A percentile compares a stretch with the other conserved stretches of the same genome.
Conservation (phyloP, 345 rosid species). For the Turritis glabra region DNA sequence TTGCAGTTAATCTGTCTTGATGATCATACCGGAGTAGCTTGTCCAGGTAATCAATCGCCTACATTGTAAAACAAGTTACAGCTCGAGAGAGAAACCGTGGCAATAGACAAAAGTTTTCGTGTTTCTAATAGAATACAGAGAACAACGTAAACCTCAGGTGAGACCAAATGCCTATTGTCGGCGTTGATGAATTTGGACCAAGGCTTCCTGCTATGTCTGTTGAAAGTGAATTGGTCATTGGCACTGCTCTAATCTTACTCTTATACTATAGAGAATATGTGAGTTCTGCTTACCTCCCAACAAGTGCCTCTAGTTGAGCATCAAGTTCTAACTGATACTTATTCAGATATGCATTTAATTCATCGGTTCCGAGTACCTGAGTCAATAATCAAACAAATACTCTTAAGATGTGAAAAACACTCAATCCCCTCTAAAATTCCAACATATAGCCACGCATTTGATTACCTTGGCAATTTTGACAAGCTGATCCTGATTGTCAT, state of each 20-base stretch:
- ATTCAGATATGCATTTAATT: conserved; percentile 81
- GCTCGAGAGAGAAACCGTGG: background rate
- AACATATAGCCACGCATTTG: background rate
- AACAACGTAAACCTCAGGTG: conserved; percentile 68
- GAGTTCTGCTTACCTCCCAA: conserved; percentile 67
- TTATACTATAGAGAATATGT: background rate
- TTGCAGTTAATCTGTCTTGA: conserved; percentile 91
- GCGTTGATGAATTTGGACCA: conserved; percentile 90
- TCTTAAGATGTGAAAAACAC: background rate
- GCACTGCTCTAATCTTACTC: conserved; percentile 12
- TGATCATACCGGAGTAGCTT: conserved; percentile 93
- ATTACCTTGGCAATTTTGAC: conserved; percentile 97
- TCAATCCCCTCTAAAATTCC: background rate
- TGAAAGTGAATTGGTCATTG: conserved; percentile 7
- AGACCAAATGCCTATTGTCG: conserved; percentile 92
- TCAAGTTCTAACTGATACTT: conserved; percentile 96
- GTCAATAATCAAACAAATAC: conserved; percentile 4
- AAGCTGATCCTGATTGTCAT: conserved; percentile 98
- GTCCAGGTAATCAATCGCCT: conserved; percentile 97
- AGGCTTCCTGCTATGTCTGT: conserved; percentile 91
- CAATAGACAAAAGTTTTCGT: background rate
- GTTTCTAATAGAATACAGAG: background rate
- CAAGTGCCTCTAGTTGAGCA: conserved; percentile 91
- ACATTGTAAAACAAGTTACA: conserved; percentile 21
- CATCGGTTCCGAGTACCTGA: conserved; percentile 98